A percentile compares a stretch with the other conserved stretches of the same genome.
Conservation (phyloP, 2,329 filamentous ascomycete genomes). For the Aspergillus sp. region DNA sequence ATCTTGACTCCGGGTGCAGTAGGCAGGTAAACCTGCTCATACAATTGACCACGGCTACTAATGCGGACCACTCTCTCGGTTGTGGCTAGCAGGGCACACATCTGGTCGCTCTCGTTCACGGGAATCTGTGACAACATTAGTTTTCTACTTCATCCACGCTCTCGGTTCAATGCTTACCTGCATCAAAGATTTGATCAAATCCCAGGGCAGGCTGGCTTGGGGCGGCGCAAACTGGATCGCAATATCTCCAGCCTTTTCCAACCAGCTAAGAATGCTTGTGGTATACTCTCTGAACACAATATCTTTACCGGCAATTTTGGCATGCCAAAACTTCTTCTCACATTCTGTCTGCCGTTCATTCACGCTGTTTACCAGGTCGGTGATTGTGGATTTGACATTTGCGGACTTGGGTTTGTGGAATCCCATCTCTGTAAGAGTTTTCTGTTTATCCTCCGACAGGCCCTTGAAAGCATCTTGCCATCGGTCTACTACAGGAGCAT, state of each 20-base stretch:
- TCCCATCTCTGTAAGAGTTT: background rate
- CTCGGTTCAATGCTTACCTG: background rate
- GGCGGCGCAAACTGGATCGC: slow-evolving; percentile 31
- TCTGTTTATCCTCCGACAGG: background rate
- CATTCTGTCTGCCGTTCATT: slow-evolving; percentile 9
- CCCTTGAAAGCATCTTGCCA: background rate
- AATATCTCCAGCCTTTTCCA: slow-evolving; percentile 25
- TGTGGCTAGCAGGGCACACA: slow-evolving; percentile 17
- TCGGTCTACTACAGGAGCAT: background rate
- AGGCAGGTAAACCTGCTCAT: slow-evolving; percentile 13
- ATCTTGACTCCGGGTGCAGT: background rate
- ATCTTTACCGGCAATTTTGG: background rate
- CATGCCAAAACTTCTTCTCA: slow-evolving; percentile 14
- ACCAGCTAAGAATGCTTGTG: slow-evolving; percentile 11
- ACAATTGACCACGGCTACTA: slow-evolving; percentile 16
- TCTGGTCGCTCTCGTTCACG: slow-evolving; percentile 22
- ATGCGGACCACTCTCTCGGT: slow-evolving; percentile 15
- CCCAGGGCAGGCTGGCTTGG: slow-evolving; percentile 32
- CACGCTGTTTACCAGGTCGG: slow-evolving; percentile 1
- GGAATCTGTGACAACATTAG: slow-evolving; percentile 18
- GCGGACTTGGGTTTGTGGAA: background rate
- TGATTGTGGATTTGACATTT: background rate
- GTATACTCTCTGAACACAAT: slow-evolving; percentile 17
- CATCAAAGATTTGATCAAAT: background rate
- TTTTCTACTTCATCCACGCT: no score